A percentile compares a stretch with the other conserved stretches of the same genome.
Evolutionary conservation across 2,329 filamentous ascomycete species (phyloP).

Genomic region (Fusarium miscanthi): DNA sequence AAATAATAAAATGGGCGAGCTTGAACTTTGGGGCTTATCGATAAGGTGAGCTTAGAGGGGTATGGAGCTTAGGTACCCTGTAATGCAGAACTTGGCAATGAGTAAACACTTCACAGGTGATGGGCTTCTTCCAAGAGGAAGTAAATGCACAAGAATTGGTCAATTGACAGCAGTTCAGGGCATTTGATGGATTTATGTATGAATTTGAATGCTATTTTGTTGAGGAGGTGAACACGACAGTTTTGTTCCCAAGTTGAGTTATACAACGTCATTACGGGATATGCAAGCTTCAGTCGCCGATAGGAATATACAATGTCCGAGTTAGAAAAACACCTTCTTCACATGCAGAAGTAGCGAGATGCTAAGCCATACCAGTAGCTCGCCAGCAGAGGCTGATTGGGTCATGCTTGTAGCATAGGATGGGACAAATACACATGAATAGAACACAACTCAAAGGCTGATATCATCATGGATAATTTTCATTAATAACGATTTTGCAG

Average conservation of each 20-base stretch:
- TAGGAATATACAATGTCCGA: background rate
- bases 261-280: background rate
- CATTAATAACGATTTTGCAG: conserved; percentile 25
- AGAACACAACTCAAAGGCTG: background rate
- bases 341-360: background rate
- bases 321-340: no score
- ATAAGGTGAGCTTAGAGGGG: conserved; percentile 33
- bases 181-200: background rate
- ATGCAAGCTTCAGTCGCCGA: background rate
- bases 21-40: conserved; percentile 39
- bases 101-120: background rate
- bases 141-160: background rate
- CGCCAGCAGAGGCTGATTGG: background rate
- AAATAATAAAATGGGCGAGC: conserved; percentile 30
- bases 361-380: no score
- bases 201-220: background rate
- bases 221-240: background rate
- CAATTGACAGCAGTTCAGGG: background rate
- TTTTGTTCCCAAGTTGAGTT: background rate
- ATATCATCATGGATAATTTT: conserved; percentile 2
- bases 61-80: conserved; percentile 31
- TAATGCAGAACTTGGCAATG: background rate
- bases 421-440: background rate
- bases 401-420: background rate
- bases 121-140: background rate